Conservation (phyloP, 2,329 filamentous ascomycete genomes). For the Keithomyces neogunnii region DNA sequence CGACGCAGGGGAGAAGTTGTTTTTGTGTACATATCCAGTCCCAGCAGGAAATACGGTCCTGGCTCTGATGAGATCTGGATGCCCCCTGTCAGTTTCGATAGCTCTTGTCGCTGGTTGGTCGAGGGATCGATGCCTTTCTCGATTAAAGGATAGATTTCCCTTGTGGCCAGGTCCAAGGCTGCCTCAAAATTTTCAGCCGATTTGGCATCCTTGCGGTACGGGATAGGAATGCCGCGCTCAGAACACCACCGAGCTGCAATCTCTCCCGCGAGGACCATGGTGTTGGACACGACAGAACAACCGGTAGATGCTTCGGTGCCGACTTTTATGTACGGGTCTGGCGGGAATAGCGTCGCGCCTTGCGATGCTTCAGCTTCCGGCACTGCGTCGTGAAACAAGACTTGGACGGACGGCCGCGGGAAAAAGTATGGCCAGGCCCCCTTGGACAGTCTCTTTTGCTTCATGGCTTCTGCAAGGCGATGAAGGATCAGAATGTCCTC, state of each 20-base stretch:
- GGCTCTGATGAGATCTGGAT: constrained; percentile 44
- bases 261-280: constrained; percentile 55
- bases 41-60: constrained; percentile 48
- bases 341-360: constrained; percentile 19
- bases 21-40: constrained; percentile 52
- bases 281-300: constrained; percentile 26
- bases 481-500: constrained; percentile 39
- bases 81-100: constrained; percentile 32
- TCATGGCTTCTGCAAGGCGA: constrained; percentile 38
- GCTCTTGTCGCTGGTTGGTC: constrained; percentile 18
- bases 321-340: constrained; percentile 43
- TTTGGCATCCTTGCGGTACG: constrained; percentile 45
- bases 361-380: constrained; percentile 10
- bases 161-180: constrained; percentile 27
- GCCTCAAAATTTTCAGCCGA: constrained; percentile 25
- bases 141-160: constrained; percentile 25
- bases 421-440: constrained; percentile 43
- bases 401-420: constrained; percentile 32
- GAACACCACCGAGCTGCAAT: constrained; percentile 53
- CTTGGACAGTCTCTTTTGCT: constrained; percentile 31
- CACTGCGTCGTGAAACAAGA: constrained; percentile 29
- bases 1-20: constrained; percentile 59
- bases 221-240: constrained; percentile 47
- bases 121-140: constrained; percentile 23
- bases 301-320: constrained; percentile 20